phyloP scores from a whole-genome alignment of 2,329 filamentous ascomycete genomes.

The Neopestalotiopsis rosae region DNA sequence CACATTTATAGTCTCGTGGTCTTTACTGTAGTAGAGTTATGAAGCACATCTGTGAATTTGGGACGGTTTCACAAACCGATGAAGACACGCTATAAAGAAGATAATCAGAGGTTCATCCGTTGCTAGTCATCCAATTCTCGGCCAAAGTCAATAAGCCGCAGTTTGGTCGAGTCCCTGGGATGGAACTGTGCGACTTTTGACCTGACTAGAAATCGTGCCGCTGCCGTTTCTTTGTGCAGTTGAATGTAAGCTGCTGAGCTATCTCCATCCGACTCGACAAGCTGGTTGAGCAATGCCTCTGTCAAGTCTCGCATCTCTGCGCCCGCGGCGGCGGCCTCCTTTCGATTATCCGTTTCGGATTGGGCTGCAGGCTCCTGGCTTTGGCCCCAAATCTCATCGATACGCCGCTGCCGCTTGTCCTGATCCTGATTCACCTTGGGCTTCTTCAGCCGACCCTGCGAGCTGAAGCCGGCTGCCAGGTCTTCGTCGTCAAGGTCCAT shows the following conservation, averaged over 20 bases:
- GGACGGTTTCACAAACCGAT: too few relatives aligned
- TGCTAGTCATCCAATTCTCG: conserved; percentile 61
- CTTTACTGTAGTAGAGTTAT: too few relatives aligned
- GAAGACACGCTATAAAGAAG: too few relatives aligned
- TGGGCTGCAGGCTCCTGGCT: conserved; percentile 31
- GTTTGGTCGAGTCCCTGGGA: conserved; percentile 63
- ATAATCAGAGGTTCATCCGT: not conserved
- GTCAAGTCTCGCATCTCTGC: conserved; percentile 65
- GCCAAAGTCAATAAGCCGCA: conserved; percentile 69
- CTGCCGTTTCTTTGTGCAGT: conserved; percentile 65
- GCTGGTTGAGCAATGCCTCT: conserved; percentile 64
- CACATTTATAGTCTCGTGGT: too few relatives aligned
- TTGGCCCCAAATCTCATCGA: conserved; percentile 68
- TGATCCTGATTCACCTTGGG: conserved; percentile 47
- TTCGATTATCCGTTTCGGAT: conserved; percentile 37
- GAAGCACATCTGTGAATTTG: too few relatives aligned
- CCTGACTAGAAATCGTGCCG: conserved; percentile 66
- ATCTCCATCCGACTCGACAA: conserved; percentile 59
- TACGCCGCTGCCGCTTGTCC: conserved; percentile 62
- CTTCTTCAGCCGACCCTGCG: conserved; percentile 62
- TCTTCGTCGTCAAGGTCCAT: conserved; percentile 67
- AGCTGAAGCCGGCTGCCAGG: conserved; percentile 63
- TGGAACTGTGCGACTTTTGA: conserved; percentile 72
- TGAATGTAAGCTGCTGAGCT: conserved; percentile 62
- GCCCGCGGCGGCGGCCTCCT: conserved; percentile 57